phyloP scores from a whole-genome alignment of 2,329 filamentous ascomycete genomes.

The Botrytis porri region DNA sequence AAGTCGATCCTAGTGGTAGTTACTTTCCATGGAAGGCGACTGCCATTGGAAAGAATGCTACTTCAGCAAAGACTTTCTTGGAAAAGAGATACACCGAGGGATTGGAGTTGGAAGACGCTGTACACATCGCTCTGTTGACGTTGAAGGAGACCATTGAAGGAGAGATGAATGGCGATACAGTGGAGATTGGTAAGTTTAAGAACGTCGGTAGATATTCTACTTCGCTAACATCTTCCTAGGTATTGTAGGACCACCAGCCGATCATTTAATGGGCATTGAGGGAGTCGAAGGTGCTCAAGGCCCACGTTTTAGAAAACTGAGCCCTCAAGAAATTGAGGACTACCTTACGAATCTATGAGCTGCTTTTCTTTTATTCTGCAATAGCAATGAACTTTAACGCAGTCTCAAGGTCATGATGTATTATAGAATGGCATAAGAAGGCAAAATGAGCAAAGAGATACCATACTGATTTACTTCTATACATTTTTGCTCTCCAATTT shows the following conservation, averaged over 20 bases:
- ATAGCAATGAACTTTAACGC: constrained; percentile 27
- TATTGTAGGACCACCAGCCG: constrained; percentile 90
- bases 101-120: constrained; percentile 93
- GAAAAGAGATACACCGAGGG: constrained; percentile 99
- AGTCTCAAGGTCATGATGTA: constrained; percentile 36
- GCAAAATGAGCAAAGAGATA: constrained; percentile 36
- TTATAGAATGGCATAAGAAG: constrained; percentile 38
- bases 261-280: constrained; percentile 88
- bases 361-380: constrained; percentile 23
- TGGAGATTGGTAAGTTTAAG: constrained; percentile 78
- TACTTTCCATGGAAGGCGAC: constrained; percentile 99
- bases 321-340: constrained; percentile 97
- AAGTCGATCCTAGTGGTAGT: constrained; percentile 97
- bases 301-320: constrained; percentile 90
- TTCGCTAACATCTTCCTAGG: constrained; percentile 50
- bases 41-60: constrained; percentile 97
- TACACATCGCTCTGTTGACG: constrained; percentile 95
- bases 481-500: neutral
- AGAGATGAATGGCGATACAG: constrained; percentile 98
- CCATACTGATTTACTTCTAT: constrained; percentile 22
- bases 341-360: constrained; percentile 92
- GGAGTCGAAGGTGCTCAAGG: constrained; percentile 82
- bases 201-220: neutral
- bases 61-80: constrained; percentile 96
- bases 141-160: constrained; percentile 99